Base-by-base conservation (phyloP, 1,284 basidiomycete genomes). In the Trichosporon sp. region DNA sequence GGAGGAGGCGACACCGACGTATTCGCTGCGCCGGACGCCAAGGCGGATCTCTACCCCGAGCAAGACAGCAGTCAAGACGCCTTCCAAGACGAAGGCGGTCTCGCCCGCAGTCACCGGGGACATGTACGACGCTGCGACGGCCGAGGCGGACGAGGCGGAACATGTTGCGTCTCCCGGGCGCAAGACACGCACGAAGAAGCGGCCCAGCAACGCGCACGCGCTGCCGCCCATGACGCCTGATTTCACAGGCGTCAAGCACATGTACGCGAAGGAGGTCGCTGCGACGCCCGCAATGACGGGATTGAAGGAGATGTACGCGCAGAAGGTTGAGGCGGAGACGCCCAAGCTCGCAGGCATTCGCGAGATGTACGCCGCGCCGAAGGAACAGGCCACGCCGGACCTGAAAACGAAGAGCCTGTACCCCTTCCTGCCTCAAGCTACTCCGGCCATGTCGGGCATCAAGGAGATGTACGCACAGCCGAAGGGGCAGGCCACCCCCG, bases 401-500 rank as follows among this genome's bases (percentile, higher is more conserved):
- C 56, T 61, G 11, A 21, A 61, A 31, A 61, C 56, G 56, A 19
- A 21, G 14, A 32, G 56, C 31, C 26, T 61, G 12, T 54, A 66
- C 26, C 46, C n/a, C 11, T 14, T 3, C 4, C 66, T 59, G 31
- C 64, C 38, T 6, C 2, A 10, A 3, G 38, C 66, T 10, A 63
- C 68, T 11, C 71, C 71, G 0, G 64, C 31, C 0, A 21, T 73
- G 19, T 21, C 11, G 0, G 73, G 73, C 16, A 26, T 68, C n/a
- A 38, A 63, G 1, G 68, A 71, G 63, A 65, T 71, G 54, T 68
- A 67, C 16, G 43, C 64, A 14, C 51, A 54, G 46, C 46, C 19
- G 19, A 16, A 2, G 12, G 69, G 32, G 35, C 64, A 72, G 2
- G 54, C 69, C 1, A 80, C 78, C 19, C 79, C 79, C 1, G 65